phyloP scores from a whole-genome alignment of 1,139 yeast genomes.

The Williopsis jadinii region DNA sequence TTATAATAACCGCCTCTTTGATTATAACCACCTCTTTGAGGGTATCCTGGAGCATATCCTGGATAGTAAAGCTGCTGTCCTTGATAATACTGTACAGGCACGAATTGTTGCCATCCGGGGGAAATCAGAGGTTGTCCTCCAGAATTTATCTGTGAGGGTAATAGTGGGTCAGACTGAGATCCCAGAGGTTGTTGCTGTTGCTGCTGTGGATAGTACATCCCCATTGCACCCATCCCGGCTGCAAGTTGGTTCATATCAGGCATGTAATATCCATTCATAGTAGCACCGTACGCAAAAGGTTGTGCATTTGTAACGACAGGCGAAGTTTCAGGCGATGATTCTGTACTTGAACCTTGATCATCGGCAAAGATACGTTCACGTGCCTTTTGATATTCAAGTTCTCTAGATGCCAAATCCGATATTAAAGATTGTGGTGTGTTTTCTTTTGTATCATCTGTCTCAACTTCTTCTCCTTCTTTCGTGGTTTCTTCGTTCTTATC shows the following conservation, averaged over 20 bases:
- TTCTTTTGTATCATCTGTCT: slow-evolving; percentile 29
- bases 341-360: background rate
- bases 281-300: too few relatives aligned
- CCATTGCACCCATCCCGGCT: background rate
- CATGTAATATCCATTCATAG: too few relatives aligned
- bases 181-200: background rate
- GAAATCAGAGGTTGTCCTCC: too few relatives aligned
- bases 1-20: background rate
- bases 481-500: slow-evolving; percentile 1
- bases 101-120: background rate
- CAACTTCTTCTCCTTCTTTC: slow-evolving; percentile 5
- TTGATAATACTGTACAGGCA: too few relatives aligned
- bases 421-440: slow-evolving; percentile 23
- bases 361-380: slow-evolving; percentile 36
- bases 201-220: slow-evolving; percentile 1
- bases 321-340: background rate
- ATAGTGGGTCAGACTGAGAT: too few relatives aligned
- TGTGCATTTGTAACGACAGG: background rate
- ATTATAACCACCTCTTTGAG: too few relatives aligned
- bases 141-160: too few relatives aligned
- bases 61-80: too few relatives aligned
- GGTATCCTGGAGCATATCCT: too few relatives aligned
- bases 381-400: slow-evolving; percentile 37
- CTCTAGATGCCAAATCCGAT: slow-evolving; percentile 24
- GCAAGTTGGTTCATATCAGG: too few relatives aligned